Conservation (phyloP, 768 basidiomycete genomes). For the Termitomyces sp. region DNA sequence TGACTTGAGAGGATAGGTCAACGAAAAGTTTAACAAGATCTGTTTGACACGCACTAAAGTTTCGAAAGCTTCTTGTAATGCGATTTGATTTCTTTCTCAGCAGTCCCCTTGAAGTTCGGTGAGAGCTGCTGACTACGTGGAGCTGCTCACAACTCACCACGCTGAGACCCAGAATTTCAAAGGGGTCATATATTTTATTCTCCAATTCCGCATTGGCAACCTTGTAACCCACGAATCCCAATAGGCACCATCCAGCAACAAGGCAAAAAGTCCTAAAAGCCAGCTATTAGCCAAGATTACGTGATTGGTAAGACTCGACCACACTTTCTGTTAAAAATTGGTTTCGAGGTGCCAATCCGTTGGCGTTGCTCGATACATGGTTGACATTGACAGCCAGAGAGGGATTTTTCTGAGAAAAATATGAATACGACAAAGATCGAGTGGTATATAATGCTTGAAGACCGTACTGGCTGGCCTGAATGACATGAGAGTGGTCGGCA, state of each 20-base stretch:
- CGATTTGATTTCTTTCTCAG: slow-evolving; percentile 92
- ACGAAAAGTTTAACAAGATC: not conserved
- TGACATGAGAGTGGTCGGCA: slow-evolving; percentile 67
- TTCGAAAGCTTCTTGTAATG: slow-evolving; percentile 91
- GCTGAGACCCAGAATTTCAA: slow-evolving; percentile 82
- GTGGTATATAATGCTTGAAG: not conserved
- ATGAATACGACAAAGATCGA: not conserved
- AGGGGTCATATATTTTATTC: slow-evolving; percentile 84
- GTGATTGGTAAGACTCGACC: slow-evolving; percentile 14
- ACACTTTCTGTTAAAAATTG: slow-evolving; percentile 48
- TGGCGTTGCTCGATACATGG: slow-evolving; percentile 54
- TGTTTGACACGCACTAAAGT: slow-evolving; percentile 54
- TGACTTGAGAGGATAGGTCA: slow-evolving; percentile 49
- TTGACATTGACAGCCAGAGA: slow-evolving; percentile 55
- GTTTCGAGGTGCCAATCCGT: slow-evolving; percentile 43
- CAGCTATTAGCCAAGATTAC: not conserved
- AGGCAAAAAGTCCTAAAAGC: slow-evolving; percentile 52
- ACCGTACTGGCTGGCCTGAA: slow-evolving; percentile 43
- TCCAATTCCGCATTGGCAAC: slow-evolving; percentile 54
- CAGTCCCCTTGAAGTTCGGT: slow-evolving; percentile 40
- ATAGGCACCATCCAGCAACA: slow-evolving; percentile 66
- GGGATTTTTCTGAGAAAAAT: slow-evolving; percentile 25
- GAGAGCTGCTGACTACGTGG: not conserved
- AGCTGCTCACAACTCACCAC: slow-evolving; percentile 40
- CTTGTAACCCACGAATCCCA: slow-evolving; percentile 65